Conservation (phyloP, 2,329 filamentous ascomycete genomes). For the Ophiostoma sp. region DNA sequence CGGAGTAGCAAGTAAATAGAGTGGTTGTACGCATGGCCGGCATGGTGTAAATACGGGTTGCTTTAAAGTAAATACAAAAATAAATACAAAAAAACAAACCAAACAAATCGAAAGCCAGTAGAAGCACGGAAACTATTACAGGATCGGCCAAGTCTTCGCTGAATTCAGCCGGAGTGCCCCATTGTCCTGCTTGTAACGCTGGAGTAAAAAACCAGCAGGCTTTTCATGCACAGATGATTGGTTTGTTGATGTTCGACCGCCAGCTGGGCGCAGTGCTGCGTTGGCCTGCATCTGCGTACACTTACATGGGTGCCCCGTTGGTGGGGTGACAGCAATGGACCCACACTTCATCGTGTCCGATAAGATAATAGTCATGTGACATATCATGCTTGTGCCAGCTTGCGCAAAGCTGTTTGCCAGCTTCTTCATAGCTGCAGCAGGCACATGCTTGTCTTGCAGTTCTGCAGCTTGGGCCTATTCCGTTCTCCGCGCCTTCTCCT, state of each 20-base stretch:
- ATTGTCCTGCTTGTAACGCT: neutral
- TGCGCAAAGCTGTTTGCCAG: neutral
- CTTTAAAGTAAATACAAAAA: neutral
- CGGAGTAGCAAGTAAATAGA: slow-evolving; percentile 6
- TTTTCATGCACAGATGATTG: slow-evolving; percentile 20
- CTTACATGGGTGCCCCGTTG: slow-evolving; percentile 16
- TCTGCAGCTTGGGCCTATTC: neutral
- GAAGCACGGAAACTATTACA: slow-evolving; percentile 3
- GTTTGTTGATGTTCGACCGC: slow-evolving; percentile 12
- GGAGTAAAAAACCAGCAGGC: neutral
- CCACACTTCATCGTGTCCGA: neutral
- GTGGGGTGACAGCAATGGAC: slow-evolving; percentile 20
- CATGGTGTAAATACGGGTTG: slow-evolving; percentile 2
- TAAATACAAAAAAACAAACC: slow-evolving; percentile 11
- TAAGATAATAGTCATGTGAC: neutral
- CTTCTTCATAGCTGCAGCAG: neutral
- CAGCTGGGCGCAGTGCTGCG: slow-evolving; percentile 12
- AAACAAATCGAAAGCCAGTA: slow-evolving; percentile 4
- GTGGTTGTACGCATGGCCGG: neutral
- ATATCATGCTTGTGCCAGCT: neutral
- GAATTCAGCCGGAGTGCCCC: neutral
- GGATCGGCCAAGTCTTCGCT: neutral
- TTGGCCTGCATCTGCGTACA: slow-evolving; percentile 16
- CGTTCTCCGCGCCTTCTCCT: neutral
- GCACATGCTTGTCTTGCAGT: slow-evolving; percentile 2